Base-by-base conservation (phyloP, 441 rosid genomes). In the Hura crepitans region DNA sequence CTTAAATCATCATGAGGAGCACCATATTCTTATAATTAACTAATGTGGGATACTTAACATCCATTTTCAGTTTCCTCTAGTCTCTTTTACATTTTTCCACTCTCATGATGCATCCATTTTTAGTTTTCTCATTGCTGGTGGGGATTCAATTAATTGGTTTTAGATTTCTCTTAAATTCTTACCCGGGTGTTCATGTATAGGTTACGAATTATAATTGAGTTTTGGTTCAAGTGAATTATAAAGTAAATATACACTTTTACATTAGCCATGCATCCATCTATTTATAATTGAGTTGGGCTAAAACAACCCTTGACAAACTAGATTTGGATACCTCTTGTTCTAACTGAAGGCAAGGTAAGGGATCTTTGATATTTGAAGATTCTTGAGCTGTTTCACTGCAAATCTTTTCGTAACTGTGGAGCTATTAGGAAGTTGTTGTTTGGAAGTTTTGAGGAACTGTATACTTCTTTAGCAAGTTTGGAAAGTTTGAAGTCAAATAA, bases 101-200 rank as follows among this genome's bases (percentile, higher is more conserved):
- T 59, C 23, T 18, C 9, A 39, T 33, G 11, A 31, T 15, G 25
- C 45, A 31, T 56, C 62, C 42, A 58, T 58, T 58, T 56, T 33
- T 14, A 30, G 45, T 59, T 59, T 59, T 4, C 45, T 17, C 23
- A 59, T 59, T 25, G 8, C 37, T 33, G 43, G 15, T 33, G 20
- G 63, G 63, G 23, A 30, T 31, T 31, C 63, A 59, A 31, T 15
- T 59, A 15, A 59, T 31, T 59, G n/a, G 63, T 31, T 59, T 30
- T 59, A 15, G 45, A 31, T 59, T 10, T 59, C 0, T 49, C 22
- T 1, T 1, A 23, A 20, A 49, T 17, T 49, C 39, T 35, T 4
- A 35, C 7, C 4, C 4, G 39, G 3, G 39, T 35, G 39, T 35
- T 35, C 39, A 35, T 4, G 39, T 35, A 35, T 35, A 35, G 4